Evolutionary conservation across 176 grass and related monocot genomes (phyloP), one percentile per base, ranked within the genome.

Genomic region (Bonia amplexicaulis): DNA sequence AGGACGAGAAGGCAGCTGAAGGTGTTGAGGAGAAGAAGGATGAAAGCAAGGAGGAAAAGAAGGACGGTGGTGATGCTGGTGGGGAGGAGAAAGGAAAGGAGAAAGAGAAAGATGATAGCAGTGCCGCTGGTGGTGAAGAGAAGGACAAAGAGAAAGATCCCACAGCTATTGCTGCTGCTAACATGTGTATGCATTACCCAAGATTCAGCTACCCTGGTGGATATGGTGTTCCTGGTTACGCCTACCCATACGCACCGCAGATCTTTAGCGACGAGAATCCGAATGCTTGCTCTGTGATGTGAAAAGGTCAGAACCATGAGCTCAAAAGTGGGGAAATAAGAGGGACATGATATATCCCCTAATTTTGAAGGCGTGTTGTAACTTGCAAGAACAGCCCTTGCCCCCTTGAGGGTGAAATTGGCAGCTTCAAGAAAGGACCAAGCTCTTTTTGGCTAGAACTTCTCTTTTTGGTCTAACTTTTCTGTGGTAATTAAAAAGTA

Each of bases 231-330:
- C 53, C 84, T 3, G 82, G 82, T 9, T 91, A 94, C 11, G 40
- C 53, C 26, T 90, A 92, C 80, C 82, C 80, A 23, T 94, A 94
- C 42, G 66, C 92, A 0, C 92, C 87, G 0, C 85, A 94, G 73
- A 78, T 90, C 57, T 94, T 94, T 42, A 94, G 92, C 2, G 92
- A 94, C 3, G 92, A 94, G 76, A 92, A 94, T 75, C 92, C 92
- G 0, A 92, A 94, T 55, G 92, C 90, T 29, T 94, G 92, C 71
- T 57, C 66, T 63, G 73, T 94, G 68, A 94, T 94, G 92, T 92
- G 80, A 93, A 73, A 84, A 88, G 67, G 35, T 78, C 55, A 80
- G 13, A 82, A 37, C 41, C 29, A 85, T 47, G 74, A 17, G 45
- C 33, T 80, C 40, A 67, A 35, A 65, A 69, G 23, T 35, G 81